Base-by-base conservation (phyloP, 345 rosid genomes). In the Dipteronia dyeriana region DNA sequence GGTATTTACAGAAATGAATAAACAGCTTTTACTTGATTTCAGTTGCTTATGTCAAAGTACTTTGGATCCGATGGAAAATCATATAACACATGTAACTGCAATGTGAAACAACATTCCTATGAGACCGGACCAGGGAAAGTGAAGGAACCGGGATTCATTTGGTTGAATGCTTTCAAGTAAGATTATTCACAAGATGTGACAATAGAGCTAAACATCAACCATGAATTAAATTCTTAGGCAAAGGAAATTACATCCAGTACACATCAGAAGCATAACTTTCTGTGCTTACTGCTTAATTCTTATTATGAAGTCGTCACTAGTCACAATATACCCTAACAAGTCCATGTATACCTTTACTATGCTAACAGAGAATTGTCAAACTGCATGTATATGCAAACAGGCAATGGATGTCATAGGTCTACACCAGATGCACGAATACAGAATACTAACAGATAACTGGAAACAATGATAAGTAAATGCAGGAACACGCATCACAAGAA, bases 1-100 rank as follows among this genome's bases (percentile, higher is more conserved):
- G 20, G 16, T 64, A 72, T 75, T 68, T 79, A 82, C 85, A 84
- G 5, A 73, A 53, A 66, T 69, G 38, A 34, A 65, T 39, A 59
- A 70, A 41, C 45, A 56, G 34, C 69, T 4, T 62, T 53, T 9
- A 29, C 67, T 34, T 71, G 75, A 67, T 56, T 76, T 84, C 83
- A 86, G 86, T 77, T 83, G 85, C 85, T 51, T 79, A 87, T 80
- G 84, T 85, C 75, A 60, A 87, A 90, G 75, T 90, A 87, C 80
- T 86, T 88, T 0, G 91, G 91, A 80, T 86, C 80, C 4, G 85
- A 81, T 0, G 91, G 91, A 64, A 81, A 87, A 79, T 87, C 89
- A 76, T 87, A 89, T 54, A 84, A 89, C 77, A 83, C 85, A 67
- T 82, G 84, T 75, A 86, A 65, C 91, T 89, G 90, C 84, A 72